These are phyloP conservation scores for Ophiocordyceps sinensis DNA, from an alignment of 2,329 filamentous ascomycete genomes.

Conservation along the genomic window DNA sequence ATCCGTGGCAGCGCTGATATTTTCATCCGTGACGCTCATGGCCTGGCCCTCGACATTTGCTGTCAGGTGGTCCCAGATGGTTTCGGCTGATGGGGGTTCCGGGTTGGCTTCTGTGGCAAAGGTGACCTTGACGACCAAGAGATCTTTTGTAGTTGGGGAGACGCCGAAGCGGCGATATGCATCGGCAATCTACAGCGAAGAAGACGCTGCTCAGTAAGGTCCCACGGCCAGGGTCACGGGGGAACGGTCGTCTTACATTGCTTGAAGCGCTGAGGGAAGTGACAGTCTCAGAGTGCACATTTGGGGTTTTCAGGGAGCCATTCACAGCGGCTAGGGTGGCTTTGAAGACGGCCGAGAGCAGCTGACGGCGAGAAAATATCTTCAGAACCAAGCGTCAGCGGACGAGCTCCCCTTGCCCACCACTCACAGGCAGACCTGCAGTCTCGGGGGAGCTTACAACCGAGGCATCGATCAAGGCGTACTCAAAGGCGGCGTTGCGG, in stretches of 20 bases:
- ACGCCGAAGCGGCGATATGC: constrained; percentile 84
- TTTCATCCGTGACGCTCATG: constrained; percentile 46
- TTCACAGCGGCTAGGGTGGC: constrained; percentile 54
- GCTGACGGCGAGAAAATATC: constrained; percentile 58
- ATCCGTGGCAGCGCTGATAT: constrained; percentile 47
- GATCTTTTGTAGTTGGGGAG: constrained; percentile 48
- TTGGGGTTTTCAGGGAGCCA: constrained; percentile 57
- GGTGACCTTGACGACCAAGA: constrained; percentile 74
- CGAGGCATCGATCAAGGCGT: constrained; percentile 81
- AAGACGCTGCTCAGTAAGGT: neutral
- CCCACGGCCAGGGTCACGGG: neutral
- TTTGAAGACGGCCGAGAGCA: constrained; percentile 62
- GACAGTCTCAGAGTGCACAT: constrained; percentile 82
- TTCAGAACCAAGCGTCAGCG: constrained; percentile 14
- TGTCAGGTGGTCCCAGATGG: constrained; percentile 44
- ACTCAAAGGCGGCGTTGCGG: constrained; percentile 76
- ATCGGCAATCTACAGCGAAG: constrained; percentile 58
- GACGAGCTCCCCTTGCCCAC: neutral
- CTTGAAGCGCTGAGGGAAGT: constrained; percentile 67
- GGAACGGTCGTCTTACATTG: constrained; percentile 40
- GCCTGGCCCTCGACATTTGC: constrained; percentile 46
- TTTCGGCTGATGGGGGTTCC: constrained; percentile 26
- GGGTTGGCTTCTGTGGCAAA: constrained; percentile 29
- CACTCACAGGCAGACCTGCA: too few species aligned
- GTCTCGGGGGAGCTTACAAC: constrained; percentile 36